These are phyloP conservation scores for Zea mays DNA, from an alignment of 176 grass and related monocot genomes.

Conservation along the genomic window DNA sequence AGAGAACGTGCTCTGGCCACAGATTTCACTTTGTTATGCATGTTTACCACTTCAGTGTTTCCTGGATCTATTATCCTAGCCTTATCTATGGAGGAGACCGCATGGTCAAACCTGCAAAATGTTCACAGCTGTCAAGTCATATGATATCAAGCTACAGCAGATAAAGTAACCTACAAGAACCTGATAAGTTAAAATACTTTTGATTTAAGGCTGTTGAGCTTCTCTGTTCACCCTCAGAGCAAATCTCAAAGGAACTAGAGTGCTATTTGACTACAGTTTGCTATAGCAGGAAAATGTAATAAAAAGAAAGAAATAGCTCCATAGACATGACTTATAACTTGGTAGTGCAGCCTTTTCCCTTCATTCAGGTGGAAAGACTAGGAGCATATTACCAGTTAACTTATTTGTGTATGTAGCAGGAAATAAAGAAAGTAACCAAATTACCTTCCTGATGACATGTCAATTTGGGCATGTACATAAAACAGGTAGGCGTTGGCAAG, in stretches of 20 bases:
- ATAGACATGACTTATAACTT: constrained; percentile 8
- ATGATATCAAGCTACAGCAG: constrained; percentile 22
- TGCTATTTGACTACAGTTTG: constrained; percentile 14
- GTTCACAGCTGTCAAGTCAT: constrained; percentile 32
- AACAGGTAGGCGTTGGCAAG: constrained; percentile 66
- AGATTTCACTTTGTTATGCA: constrained; percentile 70
- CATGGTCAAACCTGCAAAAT: constrained; percentile 79
- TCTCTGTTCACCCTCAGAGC: not conserved
- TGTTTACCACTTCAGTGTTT: constrained; percentile 59
- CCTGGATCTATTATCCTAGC: constrained; percentile 66
- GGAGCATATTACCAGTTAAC: not conserved
- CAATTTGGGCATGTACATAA: constrained; percentile 78
- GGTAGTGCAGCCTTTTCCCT: not conserved
- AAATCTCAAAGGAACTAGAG: constrained; percentile 4
- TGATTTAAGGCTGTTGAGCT: constrained; percentile 21
- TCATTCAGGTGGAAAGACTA: not conserved
- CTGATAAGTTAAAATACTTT: constrained; percentile 36
- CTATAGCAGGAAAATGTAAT: not conserved
- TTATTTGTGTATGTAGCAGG: constrained; percentile 31
- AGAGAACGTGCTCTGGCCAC: constrained; percentile 69
- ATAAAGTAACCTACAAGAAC: not conserved
- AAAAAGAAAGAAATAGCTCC: not conserved
- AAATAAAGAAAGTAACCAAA: not conserved
- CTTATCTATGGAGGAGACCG: constrained; percentile 70
- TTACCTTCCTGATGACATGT: constrained; percentile 90